These are phyloP conservation scores for Plasmodium malariae DNA, from an alignment of 169 alveolate genomes.

Conservation along the genomic window DNA sequence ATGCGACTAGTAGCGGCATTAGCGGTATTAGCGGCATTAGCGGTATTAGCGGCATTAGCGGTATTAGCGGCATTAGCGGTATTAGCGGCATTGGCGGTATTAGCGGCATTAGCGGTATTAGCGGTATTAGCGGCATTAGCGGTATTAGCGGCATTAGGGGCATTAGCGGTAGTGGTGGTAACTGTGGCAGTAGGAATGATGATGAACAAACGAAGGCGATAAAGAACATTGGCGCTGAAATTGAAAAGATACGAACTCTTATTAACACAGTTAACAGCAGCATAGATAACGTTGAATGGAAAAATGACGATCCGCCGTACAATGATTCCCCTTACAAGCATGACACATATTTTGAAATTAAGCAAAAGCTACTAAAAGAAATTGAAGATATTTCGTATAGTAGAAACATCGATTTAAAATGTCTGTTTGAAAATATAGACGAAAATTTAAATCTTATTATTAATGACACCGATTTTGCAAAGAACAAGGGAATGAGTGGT, in stretches of 20 bases:
- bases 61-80: too few species aligned
- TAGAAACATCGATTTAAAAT: constrained; percentile 34
- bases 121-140: too few species aligned
- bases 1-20: too few species aligned
- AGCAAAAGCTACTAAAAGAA: constrained; percentile 3
- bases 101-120: too few species aligned
- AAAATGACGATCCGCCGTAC: background rate
- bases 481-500: background rate
- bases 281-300: background rate
- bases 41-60: too few species aligned
- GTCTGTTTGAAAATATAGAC: constrained; percentile 29
- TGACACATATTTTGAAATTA: background rate
- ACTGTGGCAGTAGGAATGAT: background rate
- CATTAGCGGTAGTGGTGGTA: background rate
- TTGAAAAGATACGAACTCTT: constrained; percentile 6
- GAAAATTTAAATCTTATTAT: constrained; percentile 20
- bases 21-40: too few species aligned
- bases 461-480: background rate
- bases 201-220: background rate
- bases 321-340: background rate
- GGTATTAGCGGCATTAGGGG: too few species aligned
- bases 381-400: background rate
- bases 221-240: background rate
- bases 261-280: background rate
- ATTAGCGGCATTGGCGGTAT: too few species aligned